A percentile compares a stretch with the other conserved stretches of the same genome.
Evolutionary conservation across 176 grass and related monocot species (phyloP).

Genomic region (Elaeis guineensis): DNA sequence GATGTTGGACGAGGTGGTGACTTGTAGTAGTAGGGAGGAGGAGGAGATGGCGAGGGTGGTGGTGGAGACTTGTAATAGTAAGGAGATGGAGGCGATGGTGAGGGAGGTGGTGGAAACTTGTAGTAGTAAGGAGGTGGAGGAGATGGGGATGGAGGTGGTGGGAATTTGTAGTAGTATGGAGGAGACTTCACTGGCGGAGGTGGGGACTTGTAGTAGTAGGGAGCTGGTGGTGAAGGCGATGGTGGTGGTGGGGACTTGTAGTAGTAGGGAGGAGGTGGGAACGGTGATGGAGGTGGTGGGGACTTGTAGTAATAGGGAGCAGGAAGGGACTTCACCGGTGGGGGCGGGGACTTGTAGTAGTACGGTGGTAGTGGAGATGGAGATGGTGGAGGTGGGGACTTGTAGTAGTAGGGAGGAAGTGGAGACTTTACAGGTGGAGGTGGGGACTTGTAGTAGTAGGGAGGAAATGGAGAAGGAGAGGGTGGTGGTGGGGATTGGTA

Average conservation of each 20-base stretch:
- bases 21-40: not conserved
- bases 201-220: conserved; percentile 7
- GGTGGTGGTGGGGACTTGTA: conserved; percentile 25
- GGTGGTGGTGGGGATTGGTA: conserved; percentile 10
- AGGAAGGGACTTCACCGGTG: not conserved
- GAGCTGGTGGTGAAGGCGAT: conserved; percentile 24
- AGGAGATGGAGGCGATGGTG: conserved; percentile 5
- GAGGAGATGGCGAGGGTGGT: conserved; percentile 4
- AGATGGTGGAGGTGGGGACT: conserved; percentile 21
- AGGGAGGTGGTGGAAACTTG: conserved; percentile 24
- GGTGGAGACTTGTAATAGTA: not conserved
- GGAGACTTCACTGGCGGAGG: not conserved
- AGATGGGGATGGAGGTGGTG: conserved; percentile 23
- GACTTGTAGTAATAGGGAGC: conserved; percentile 21
- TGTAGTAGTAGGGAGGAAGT: conserved; percentile 19
- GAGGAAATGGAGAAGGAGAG: conserved; percentile 6
- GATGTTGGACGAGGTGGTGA: too few species aligned
- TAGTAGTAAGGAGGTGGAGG: conserved; percentile 28
- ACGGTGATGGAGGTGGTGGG: conserved; percentile 25
- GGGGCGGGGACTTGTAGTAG: conserved; percentile 3
- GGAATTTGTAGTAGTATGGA: conserved; percentile 19
- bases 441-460: conserved; percentile 25
- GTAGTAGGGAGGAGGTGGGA: conserved; percentile 6
- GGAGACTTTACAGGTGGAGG: conserved; percentile 17
- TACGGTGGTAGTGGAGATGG: conserved; percentile 25